Conservation (phyloP, 768 basidiomycete species). For the Leucosporidium yakuticum region DNA sequence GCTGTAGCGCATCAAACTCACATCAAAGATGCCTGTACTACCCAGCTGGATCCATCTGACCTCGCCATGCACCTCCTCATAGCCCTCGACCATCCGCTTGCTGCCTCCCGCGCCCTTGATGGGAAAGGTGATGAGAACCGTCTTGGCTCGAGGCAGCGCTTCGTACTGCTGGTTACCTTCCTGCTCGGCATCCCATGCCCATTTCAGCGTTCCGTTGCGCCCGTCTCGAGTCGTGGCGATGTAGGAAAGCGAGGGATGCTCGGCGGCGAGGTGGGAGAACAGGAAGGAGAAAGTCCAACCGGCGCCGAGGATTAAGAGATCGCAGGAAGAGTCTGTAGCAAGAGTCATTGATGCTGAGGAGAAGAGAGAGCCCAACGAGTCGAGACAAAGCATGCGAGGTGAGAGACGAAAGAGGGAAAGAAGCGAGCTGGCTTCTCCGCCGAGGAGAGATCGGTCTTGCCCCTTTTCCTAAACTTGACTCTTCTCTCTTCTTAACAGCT, state of each 20-base stretch:
- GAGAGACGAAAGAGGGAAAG: too few species aligned
- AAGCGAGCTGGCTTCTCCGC: too few species aligned
- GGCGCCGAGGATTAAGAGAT: constrained; percentile 60
- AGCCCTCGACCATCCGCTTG: constrained; percentile 50
- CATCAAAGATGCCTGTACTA: constrained; percentile 59
- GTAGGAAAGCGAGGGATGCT: constrained; percentile 14
- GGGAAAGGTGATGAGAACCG: constrained; percentile 50
- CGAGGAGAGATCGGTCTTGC: too few species aligned
- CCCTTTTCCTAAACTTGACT: too few species aligned
- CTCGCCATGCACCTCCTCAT: constrained; percentile 44
- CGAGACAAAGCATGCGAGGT: too few species aligned
- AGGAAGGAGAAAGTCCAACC: constrained; percentile 64
- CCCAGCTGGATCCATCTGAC: constrained; percentile 59
- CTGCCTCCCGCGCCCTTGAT: constrained; percentile 47
- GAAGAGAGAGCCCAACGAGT: too few species aligned
- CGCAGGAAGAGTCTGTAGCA: constrained; percentile 41
- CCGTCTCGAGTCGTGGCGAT: constrained; percentile 55
- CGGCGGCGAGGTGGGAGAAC: constrained; percentile 50
- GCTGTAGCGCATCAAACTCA: constrained; percentile 41
- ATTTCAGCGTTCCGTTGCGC: constrained; percentile 50
- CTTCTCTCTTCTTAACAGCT: too few species aligned
- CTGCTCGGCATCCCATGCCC: constrained; percentile 54
- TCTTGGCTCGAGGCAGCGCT: constrained; percentile 52
- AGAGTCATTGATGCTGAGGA: not conserved
- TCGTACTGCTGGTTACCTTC: constrained; percentile 49